These are phyloP conservation scores for Violaceomyces palustris DNA, from an alignment of 1,284 basidiomycete genomes.

Conservation along the genomic window DNA sequence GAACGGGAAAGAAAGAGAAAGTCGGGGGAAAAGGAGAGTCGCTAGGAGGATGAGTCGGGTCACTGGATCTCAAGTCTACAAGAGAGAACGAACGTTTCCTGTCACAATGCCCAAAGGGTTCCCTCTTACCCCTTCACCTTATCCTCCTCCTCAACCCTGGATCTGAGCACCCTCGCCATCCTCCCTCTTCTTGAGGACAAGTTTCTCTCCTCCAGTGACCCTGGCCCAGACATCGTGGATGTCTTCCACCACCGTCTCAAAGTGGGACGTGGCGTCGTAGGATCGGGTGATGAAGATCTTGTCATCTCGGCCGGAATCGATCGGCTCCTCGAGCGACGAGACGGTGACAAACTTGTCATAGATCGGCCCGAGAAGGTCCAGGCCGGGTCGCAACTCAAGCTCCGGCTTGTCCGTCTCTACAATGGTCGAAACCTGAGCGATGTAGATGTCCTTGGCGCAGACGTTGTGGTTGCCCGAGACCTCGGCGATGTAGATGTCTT, in stretches of 20 bases:
- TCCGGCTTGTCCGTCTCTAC: conserved; percentile 94
- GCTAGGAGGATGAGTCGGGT: too few species aligned
- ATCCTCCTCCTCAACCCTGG: conserved; percentile 35
- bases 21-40: too few species aligned
- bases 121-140: too few species aligned
- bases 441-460: conserved; percentile 86
- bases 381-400: conserved; percentile 82
- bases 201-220: conserved; percentile 46
- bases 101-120: too few species aligned
- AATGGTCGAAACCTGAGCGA: conserved; percentile 97
- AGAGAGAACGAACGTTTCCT: too few species aligned
- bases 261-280: conserved; percentile 97
- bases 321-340: conserved; percentile 82
- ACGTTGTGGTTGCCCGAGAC: conserved; percentile 97
- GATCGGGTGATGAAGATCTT: conserved; percentile 95
- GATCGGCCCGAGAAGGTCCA: conserved; percentile 86
- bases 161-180: conserved; percentile 49
- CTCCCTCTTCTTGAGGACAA: conserved; percentile 49
- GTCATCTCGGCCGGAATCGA: conserved; percentile 70
- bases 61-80: too few species aligned
- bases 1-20: too few species aligned
- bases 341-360: conserved; percentile 96
- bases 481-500: conserved; percentile 98
- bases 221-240: conserved; percentile 50
- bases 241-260: conserved; percentile 69